phyloP scores from a whole-genome alignment of 305 asterid species.

The Salvia sclarea region DNA sequence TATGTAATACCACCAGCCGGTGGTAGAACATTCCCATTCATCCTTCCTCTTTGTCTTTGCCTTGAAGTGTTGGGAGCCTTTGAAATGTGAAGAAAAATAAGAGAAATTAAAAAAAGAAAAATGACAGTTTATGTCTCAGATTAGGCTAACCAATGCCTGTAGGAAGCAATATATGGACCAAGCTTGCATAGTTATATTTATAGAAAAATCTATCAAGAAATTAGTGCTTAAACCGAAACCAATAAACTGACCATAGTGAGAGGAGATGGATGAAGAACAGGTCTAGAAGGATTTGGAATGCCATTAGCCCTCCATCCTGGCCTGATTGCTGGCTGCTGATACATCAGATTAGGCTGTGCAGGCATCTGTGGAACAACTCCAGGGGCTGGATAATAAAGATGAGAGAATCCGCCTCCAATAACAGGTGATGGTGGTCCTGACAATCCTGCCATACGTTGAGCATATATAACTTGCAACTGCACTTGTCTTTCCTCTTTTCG shows the following conservation, averaged over 20 bases:
- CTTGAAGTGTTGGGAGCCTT: constrained; percentile 62
- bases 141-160: background rate
- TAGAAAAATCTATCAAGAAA: background rate
- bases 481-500: constrained; percentile 82
- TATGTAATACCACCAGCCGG: constrained; percentile 48
- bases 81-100: background rate
- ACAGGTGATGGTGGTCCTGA: constrained; percentile 57
- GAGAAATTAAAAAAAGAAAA: background rate
- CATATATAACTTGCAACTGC: constrained; percentile 58
- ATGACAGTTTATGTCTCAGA: background rate
- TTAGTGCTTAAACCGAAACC: background rate
- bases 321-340: constrained; percentile 60
- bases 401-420: constrained; percentile 66
- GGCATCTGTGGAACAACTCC: constrained; percentile 57
- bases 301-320: constrained; percentile 74
- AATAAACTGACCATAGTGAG: constrained; percentile 58
- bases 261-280: constrained; percentile 53
- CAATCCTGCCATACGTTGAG: constrained; percentile 58
- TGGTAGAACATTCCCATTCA: constrained; percentile 44
- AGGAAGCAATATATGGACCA: too few species aligned
- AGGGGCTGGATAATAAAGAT: constrained; percentile 56
- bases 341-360: constrained; percentile 54
- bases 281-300: constrained; percentile 49
- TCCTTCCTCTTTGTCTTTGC: constrained; percentile 66
- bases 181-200: background rate